Conservation (phyloP, 352 stramenopile genomes). For the Globisporangium takayamanum region DNA sequence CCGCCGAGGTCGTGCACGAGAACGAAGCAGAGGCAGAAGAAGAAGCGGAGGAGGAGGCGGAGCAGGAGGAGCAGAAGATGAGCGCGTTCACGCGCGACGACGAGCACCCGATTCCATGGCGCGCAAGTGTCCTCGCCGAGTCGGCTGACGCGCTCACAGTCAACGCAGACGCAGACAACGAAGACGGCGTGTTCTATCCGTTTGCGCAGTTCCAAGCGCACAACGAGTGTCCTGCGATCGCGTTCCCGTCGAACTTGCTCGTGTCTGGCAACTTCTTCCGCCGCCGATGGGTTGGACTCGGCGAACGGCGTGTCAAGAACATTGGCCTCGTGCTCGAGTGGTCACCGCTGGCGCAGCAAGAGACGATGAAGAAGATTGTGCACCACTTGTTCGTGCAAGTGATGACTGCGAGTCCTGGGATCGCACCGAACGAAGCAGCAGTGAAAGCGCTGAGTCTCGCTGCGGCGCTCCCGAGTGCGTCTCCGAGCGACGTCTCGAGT, state of each 20-base stretch:
- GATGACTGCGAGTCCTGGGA: conserved; percentile 25
- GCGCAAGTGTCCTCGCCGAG: conserved; percentile 33
- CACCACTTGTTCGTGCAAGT: conserved; percentile 57
- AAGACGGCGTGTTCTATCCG: conserved; percentile 71
- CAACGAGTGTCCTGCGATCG: conserved; percentile 60
- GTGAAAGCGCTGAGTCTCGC: conserved; percentile 39
- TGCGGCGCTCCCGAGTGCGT: conserved; percentile 17
- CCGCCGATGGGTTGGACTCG: conserved; percentile 81
- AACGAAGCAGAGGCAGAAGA: conserved; percentile 86
- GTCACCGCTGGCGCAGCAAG: conserved; percentile 67
- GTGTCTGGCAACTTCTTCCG: conserved; percentile 89
- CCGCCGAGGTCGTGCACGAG: conserved; percentile 86
- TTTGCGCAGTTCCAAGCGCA: conserved; percentile 74
- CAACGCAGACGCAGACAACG: background rate
- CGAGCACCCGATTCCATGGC: conserved; percentile 84
- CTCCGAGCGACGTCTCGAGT: conserved; percentile 15
- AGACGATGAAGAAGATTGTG: conserved; percentile 62
- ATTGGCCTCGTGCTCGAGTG: conserved; percentile 86
- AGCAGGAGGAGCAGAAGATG: conserved; percentile 90
- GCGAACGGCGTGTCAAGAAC: conserved; percentile 86
- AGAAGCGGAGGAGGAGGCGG: conserved; percentile 84
- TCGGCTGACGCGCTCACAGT: background rate
- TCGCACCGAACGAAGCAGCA: conserved; percentile 66
- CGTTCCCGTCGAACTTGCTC: conserved; percentile 57
- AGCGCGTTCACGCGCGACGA: conserved; percentile 87